phyloP scores from a whole-genome alignment of 257 asterid genomes.

The Anisodus tanguticus region DNA sequence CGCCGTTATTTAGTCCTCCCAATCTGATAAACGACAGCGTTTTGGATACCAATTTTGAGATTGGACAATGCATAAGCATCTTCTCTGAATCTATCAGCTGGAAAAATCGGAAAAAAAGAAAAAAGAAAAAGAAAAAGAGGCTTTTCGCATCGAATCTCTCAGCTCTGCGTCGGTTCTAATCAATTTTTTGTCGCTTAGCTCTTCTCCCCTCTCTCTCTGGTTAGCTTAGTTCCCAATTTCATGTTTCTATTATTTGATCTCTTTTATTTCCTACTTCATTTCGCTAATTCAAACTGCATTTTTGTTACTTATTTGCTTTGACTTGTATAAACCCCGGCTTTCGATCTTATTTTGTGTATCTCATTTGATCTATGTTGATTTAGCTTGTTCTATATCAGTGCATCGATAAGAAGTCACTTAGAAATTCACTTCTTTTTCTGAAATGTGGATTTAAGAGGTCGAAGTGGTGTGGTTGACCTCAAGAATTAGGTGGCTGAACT shows the following conservation, averaged over 20 bases:
- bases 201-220: slow-evolving; percentile 37
- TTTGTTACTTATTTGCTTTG: neutral
- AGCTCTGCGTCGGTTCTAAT: slow-evolving; percentile 26
- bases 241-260: slow-evolving; percentile 32
- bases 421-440: neutral
- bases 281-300: slow-evolving; percentile 29
- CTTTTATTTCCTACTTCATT: slow-evolving; percentile 40
- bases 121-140: slow-evolving; percentile 5
- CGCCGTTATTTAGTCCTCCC: neutral
- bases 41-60: neutral
- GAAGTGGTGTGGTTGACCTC: neutral
- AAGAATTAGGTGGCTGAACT: neutral
- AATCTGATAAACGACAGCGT: neutral
- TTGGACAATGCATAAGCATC: slow-evolving; percentile 22
- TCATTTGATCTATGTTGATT: slow-evolving; percentile 2
- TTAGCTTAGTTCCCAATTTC: slow-evolving; percentile 39
- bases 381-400: slow-evolving; percentile 9
- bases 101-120: slow-evolving; percentile 30
- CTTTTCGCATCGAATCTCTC: slow-evolving; percentile 34
- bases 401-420: neutral
- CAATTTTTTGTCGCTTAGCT: slow-evolving; percentile 25
- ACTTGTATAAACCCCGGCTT: slow-evolving; percentile 26
- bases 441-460: neutral
- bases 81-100: slow-evolving; percentile 40
- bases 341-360: slow-evolving; percentile 25